Percentiles rank a stretch among this genome's conserved stretches.
Conservation (phyloP, 116 monocot genomes). For the Cymodocea nodosa region DNA sequence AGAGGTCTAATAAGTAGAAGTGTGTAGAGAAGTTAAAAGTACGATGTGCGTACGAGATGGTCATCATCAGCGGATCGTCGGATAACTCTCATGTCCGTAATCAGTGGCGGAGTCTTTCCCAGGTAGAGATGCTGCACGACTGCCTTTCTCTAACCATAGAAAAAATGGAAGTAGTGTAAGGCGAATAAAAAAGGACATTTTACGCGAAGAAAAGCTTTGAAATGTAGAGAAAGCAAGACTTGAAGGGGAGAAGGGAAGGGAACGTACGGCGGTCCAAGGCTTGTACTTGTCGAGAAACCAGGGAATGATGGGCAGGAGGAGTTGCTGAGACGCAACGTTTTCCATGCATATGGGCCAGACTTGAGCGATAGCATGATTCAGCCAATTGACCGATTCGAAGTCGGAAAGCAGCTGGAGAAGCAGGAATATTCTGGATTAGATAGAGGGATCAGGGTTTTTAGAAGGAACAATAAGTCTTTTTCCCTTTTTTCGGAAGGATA, state of each 20-base stretch:
- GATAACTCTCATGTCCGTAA: conserved; percentile 65
- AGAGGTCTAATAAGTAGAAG: not conserved
- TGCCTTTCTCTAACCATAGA: conserved; percentile 45
- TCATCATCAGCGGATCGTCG: conserved; percentile 60
- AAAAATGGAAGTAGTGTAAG: not conserved
- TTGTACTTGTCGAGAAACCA: conserved; percentile 95
- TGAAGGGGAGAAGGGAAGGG: not conserved
- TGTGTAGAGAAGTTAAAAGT: not conserved
- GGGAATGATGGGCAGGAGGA: conserved; percentile 76
- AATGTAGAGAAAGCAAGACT: not conserved
- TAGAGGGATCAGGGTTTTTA: not conserved
- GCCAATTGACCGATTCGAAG: conserved; percentile 75
- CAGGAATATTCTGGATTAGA: not conserved
- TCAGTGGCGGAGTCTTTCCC: conserved; percentile 69
- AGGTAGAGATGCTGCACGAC: conserved; percentile 66
- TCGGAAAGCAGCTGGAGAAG: conserved; percentile 41
- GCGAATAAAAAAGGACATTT: not conserved
- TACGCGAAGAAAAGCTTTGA: not conserved
- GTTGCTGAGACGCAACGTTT: conserved; percentile 63
- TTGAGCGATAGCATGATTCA: conserved; percentile 70
- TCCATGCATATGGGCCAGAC: conserved; percentile 95
- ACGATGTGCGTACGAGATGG: conserved; percentile 43
- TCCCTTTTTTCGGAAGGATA: not conserved
- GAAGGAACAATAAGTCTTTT: not conserved
- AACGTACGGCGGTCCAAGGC: conserved; percentile 76